Evolutionary conservation across 768 basidiomycete genomes (phyloP).

Genomic region (Grammothele lineata): DNA sequence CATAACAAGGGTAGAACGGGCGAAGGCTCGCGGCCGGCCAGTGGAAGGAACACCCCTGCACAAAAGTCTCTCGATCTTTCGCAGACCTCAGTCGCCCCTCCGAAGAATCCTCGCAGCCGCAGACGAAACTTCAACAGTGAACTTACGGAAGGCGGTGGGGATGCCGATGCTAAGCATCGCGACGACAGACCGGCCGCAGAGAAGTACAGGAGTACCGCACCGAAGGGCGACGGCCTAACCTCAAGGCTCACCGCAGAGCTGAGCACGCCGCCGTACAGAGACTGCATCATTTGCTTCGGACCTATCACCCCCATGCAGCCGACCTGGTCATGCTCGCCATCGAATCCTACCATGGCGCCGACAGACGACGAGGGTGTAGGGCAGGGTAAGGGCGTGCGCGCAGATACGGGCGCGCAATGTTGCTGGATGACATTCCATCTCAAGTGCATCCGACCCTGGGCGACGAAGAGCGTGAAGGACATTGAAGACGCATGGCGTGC

Average conservation of each 20-base stretch:
- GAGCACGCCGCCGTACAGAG: constrained; percentile 65
- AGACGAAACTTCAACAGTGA: constrained; percentile 11
- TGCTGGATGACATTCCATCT: constrained; percentile 94
- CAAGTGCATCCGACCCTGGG: constrained; percentile 88
- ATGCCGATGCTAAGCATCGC: background rate
- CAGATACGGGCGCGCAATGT: constrained; percentile 41
- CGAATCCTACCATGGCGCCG: constrained; percentile 36
- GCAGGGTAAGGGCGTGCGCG: constrained; percentile 7
- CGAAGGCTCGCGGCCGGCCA: background rate
- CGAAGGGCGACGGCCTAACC: constrained; percentile 60
- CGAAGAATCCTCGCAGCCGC: constrained; percentile 4
- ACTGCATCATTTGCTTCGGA: constrained; percentile 83
- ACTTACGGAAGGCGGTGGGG: constrained; percentile 3
- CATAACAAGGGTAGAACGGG: background rate
- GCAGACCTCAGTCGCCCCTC: background rate
- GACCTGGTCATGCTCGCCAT: constrained; percentile 85
- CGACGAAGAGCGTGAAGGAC: constrained; percentile 73
- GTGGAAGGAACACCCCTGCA: background rate
- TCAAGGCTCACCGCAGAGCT: constrained; percentile 66
- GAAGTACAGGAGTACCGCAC: constrained; percentile 9
- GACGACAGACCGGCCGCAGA: constrained; percentile 3
- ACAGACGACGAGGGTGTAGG: constrained; percentile 15
- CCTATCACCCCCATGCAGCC: constrained; percentile 72
- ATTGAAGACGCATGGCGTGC: constrained; percentile 68
- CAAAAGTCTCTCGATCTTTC: background rate